phyloP scores from a whole-genome alignment of 192 early-diverging fungal species.

The Gonapodya prolifera region DNA sequence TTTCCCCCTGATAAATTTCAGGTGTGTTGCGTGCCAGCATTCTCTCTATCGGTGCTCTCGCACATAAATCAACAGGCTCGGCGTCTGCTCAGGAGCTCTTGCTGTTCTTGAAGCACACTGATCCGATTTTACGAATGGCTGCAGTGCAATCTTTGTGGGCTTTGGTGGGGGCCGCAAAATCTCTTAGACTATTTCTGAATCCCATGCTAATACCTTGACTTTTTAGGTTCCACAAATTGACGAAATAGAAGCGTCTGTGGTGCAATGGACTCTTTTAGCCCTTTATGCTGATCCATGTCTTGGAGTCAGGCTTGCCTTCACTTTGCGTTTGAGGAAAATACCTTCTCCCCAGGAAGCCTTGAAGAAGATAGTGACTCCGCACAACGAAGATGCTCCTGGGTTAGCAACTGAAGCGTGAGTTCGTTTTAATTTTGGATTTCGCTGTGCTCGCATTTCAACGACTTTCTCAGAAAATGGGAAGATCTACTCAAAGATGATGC shows the following conservation, averaged over 20 bases:
- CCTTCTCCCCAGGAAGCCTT: slow-evolving; percentile 21
- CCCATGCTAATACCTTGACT: not conserved
- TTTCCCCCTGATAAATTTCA: slow-evolving; percentile 1
- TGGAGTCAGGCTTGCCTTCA: slow-evolving; percentile 26
- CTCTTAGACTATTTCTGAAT: slow-evolving; percentile 8
- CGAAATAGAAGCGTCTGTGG: slow-evolving; percentile 14
- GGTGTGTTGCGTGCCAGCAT: slow-evolving; percentile 24
- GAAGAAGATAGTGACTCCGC: slow-evolving; percentile 22
- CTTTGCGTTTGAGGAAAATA: slow-evolving; percentile 17
- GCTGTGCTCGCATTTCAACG: not conserved
- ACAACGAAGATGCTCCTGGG: slow-evolving; percentile 31
- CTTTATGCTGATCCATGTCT: slow-evolving; percentile 35
- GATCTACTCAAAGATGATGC: slow-evolving; percentile 30
- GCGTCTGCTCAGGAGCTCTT: slow-evolving; percentile 30
- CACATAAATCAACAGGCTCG: slow-evolving; percentile 11
- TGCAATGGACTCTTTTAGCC: slow-evolving; percentile 35
- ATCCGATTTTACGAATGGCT: slow-evolving; percentile 18
- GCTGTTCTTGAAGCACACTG: slow-evolving; percentile 15
- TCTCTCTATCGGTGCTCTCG: slow-evolving; percentile 20
- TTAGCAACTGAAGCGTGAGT: slow-evolving; percentile 13
- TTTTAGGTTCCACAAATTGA: slow-evolving; percentile 21
- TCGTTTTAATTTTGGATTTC: not conserved
- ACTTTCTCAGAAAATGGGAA: slow-evolving; percentile 25
- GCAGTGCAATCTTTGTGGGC: slow-evolving; percentile 23
- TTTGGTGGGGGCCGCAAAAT: slow-evolving; percentile 6